These are phyloP conservation scores for Ceratobasidium sp. DNA, from an alignment of 1,284 basidiomycete species.

Conservation along the genomic window DNA sequence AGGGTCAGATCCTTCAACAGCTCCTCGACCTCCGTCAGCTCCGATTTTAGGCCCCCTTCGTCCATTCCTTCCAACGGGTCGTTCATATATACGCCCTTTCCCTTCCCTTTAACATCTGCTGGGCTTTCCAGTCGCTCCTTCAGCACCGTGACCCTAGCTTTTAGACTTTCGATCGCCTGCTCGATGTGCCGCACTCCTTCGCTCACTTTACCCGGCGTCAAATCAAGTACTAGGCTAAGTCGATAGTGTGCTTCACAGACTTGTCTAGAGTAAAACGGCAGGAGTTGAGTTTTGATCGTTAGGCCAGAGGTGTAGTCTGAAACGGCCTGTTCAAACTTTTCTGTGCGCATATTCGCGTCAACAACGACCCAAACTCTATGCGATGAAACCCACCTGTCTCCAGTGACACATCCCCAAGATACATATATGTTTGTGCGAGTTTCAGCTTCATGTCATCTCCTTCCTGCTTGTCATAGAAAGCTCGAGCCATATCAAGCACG, in stretches of 20 bases:
- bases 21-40: slow-evolving; percentile 78
- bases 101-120: slow-evolving; percentile 66
- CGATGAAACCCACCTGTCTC: slow-evolving; percentile 73
- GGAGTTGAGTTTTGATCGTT: slow-evolving; percentile 69
- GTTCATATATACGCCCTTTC: slow-evolving; percentile 58
- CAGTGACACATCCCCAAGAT: slow-evolving; percentile 85
- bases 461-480: slow-evolving; percentile 73
- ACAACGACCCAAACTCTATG: not conserved
- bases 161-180: slow-evolving; percentile 76
- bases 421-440: slow-evolving; percentile 83
- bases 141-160: slow-evolving; percentile 71
- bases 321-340: slow-evolving; percentile 92
- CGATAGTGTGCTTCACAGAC: slow-evolving; percentile 91
- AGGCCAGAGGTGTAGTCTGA: slow-evolving; percentile 80
- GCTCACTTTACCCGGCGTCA: slow-evolving; percentile 78
- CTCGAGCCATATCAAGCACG: slow-evolving; percentile 84
- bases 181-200: slow-evolving; percentile 82
- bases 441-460: slow-evolving; percentile 70
- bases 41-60: slow-evolving; percentile 70
- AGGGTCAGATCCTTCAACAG: slow-evolving; percentile 79
- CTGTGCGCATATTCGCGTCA: slow-evolving; percentile 53
- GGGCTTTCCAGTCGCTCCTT: slow-evolving; percentile 55
- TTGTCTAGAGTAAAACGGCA: slow-evolving; percentile 81
- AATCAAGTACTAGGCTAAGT: slow-evolving; percentile 85
- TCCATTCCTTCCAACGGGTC: slow-evolving; percentile 56